Evolutionary conservation across 805 yeast genomes (phyloP).

Genomic region (Debaryomyces maramus): DNA sequence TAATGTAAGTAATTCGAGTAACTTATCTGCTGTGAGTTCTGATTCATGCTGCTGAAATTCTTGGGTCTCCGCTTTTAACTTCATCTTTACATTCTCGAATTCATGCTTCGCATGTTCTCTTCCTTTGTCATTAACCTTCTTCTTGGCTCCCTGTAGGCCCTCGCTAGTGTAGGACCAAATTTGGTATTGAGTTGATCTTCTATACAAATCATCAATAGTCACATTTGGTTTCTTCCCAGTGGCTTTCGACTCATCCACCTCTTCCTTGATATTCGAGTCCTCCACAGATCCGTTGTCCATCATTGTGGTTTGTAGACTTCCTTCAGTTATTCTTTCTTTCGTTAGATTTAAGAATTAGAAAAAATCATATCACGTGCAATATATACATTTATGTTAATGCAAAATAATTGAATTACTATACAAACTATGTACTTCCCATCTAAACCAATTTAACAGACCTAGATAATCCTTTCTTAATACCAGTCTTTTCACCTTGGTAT

Average conservation of each 20-base stretch:
- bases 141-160: slow-evolving; percentile 51
- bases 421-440: neutral
- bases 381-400: neutral
- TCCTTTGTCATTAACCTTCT: slow-evolving; percentile 58
- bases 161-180: slow-evolving; percentile 79
- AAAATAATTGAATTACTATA: neutral
- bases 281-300: neutral
- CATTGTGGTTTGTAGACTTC: no score
- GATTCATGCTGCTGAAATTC: slow-evolving; percentile 29
- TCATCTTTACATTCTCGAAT: slow-evolving; percentile 23
- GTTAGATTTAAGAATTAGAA: no score
- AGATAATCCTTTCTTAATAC: slow-evolving; percentile 93
- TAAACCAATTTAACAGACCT: slow-evolving; percentile 76
- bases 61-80: slow-evolving; percentile 20
- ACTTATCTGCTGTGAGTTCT: slow-evolving; percentile 28
- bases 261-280: neutral
- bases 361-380: slow-evolving; percentile 5
- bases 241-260: neutral
- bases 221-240: slow-evolving; percentile 31
- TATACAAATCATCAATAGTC: slow-evolving; percentile 81
- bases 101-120: slow-evolving; percentile 30
- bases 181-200: slow-evolving; percentile 81
- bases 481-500: slow-evolving; percentile 92
- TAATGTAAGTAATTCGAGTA: slow-evolving; percentile 48
- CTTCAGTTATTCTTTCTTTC: no score